A percentile compares a stretch with the other conserved stretches of the same genome.
phyloP scores from a whole-genome alignment of 1,284 basidiomycete genomes.

The Puccinia coronata region DNA sequence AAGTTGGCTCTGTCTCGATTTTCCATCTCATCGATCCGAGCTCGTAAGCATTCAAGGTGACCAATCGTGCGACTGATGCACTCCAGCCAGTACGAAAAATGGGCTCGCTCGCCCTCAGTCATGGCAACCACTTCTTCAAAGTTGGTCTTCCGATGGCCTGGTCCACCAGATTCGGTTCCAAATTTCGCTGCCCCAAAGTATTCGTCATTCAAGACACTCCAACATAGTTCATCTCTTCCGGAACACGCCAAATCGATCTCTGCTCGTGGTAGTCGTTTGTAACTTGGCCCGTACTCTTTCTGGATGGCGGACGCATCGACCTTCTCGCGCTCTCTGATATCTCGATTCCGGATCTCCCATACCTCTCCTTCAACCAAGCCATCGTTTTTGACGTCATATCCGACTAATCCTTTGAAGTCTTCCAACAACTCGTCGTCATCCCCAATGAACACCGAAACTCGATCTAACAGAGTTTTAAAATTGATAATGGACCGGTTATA shows the following conservation, averaged over 20 bases:
- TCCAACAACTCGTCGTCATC: slow-evolving; percentile 48
- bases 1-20: slow-evolving; percentile 30
- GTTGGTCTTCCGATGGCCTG: slow-evolving; percentile 49
- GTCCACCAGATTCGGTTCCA: slow-evolving; percentile 50
- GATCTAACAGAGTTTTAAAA: slow-evolving; percentile 47
- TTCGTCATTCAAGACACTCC: slow-evolving; percentile 49
- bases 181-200: slow-evolving; percentile 50
- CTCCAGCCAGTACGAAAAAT: slow-evolving; percentile 48
- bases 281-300: slow-evolving; percentile 45
- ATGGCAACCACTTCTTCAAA: slow-evolving; percentile 50
- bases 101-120: slow-evolving; percentile 48
- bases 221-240: slow-evolving; percentile 48
- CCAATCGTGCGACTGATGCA: slow-evolving; percentile 49
- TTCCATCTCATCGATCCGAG: slow-evolving; percentile 42
- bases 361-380: slow-evolving; percentile 49
- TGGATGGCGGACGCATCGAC: slow-evolving; percentile 44
- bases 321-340: slow-evolving; percentile 39
- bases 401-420: slow-evolving; percentile 49
- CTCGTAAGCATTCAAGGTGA: slow-evolving; percentile 44
- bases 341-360: slow-evolving; percentile 47
- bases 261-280: slow-evolving; percentile 37
- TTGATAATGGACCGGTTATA: slow-evolving; percentile 58
- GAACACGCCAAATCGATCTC: slow-evolving; percentile 47
- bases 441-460: slow-evolving; percentile 49
- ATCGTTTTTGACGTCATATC: slow-evolving; percentile 48